Conservation (phyloP, 2,329 filamentous ascomycete genomes). For the Botrytis tulipae region DNA sequence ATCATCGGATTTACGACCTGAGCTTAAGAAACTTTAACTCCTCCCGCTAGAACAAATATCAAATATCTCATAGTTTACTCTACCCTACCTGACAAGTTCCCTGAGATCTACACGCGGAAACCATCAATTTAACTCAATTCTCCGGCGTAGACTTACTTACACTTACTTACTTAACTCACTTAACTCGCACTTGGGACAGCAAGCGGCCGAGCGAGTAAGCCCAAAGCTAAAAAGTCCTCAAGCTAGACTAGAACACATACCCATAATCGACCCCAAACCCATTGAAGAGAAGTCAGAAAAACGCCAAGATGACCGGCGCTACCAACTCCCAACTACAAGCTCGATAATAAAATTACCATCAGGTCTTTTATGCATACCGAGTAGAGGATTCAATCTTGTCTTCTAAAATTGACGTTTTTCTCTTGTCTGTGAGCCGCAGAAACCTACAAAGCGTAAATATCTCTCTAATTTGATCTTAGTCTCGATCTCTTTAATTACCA, state of each 20-base stretch:
- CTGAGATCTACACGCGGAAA: neutral
- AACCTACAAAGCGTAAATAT: neutral
- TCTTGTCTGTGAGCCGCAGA: neutral
- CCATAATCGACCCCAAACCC: neutral
- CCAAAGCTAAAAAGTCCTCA: neutral
- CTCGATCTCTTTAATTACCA: neutral
- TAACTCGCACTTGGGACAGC: neutral
- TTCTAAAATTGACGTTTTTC: neutral
- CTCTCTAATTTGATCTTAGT: neutral
- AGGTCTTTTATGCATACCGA: neutral
- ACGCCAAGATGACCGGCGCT: neutral
- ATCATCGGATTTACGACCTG: neutral
- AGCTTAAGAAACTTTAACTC: neutral
- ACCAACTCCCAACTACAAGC: neutral
- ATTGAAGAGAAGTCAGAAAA: neutral
- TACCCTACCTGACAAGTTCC: neutral
- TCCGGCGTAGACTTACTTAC: neutral
- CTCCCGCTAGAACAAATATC: neutral
- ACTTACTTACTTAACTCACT: neutral
- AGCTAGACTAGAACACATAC: neutral
- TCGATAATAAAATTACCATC: neutral
- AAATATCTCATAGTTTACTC: neutral
- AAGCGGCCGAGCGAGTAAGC: neutral
- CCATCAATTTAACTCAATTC: neutral
- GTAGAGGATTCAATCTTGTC: neutral